A percentile compares a stretch with the other conserved stretches of the same genome.
These are phyloP conservation scores for Ceratocystis eucalypticola DNA, from an alignment of 2,329 filamentous ascomycete species.

Conservation along the genomic window DNA sequence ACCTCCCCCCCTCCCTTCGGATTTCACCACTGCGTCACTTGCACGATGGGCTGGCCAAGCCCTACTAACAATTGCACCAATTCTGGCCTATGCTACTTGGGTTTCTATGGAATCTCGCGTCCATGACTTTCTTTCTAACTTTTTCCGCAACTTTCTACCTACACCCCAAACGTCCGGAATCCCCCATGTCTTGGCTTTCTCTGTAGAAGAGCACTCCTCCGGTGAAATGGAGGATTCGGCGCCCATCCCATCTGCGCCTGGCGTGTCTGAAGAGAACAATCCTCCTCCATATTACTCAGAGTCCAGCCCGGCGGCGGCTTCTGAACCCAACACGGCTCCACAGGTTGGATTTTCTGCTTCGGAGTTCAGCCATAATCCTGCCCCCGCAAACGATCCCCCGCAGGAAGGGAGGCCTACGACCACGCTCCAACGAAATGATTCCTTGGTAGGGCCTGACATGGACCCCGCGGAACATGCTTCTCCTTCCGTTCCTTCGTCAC, in stretches of 20 bases:
- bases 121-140: background rate
- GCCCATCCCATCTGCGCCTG: background rate
- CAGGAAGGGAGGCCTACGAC: background rate
- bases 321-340: background rate
- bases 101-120: conserved; percentile 24
- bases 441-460: background rate
- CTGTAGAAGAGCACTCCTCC: background rate
- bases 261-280: background rate
- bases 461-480: background rate
- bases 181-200: no score
- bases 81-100: conserved; percentile 34
- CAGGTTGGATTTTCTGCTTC: no score
- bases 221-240: background rate
- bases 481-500: background rate
- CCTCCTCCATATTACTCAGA: background rate
- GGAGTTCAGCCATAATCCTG: background rate
- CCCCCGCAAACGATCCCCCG: background rate
- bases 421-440: background rate
- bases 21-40: conserved; percentile 30
- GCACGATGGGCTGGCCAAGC: conserved; percentile 32
- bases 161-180: conserved; percentile 1
- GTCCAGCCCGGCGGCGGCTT: background rate
- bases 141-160: conserved; percentile 1
- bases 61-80: conserved; percentile 34
- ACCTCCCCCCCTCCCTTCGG: conserved; percentile 31